Evolutionary conservation across 805 yeast species (phyloP).

Genomic region (Lipomyces yamanashiensis): DNA sequence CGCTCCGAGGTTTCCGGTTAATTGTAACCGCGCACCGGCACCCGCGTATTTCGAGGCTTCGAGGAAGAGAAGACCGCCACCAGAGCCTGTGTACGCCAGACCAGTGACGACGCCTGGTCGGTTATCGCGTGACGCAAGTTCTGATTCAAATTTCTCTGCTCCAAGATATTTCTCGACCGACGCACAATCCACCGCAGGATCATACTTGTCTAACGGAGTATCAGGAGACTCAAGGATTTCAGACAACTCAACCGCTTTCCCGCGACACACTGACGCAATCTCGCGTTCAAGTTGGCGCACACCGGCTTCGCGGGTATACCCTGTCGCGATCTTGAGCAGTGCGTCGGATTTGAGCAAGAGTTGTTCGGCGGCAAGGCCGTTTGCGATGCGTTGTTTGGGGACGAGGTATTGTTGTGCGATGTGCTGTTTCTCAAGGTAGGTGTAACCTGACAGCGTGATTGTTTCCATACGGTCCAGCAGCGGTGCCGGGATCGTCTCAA

Average conservation of each 20-base stretch:
- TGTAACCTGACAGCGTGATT: slow-evolving; percentile 78
- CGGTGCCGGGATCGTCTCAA: slow-evolving; percentile 72
- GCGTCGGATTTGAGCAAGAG: slow-evolving; percentile 58
- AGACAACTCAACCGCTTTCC: slow-evolving; percentile 75
- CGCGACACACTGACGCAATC: slow-evolving; percentile 77
- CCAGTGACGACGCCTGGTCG: slow-evolving; percentile 86
- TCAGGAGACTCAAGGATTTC: slow-evolving; percentile 42
- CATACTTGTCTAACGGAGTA: slow-evolving; percentile 42
- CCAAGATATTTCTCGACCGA: slow-evolving; percentile 76
- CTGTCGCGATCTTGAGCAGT: slow-evolving; percentile 63
- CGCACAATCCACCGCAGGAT: slow-evolving; percentile 51
- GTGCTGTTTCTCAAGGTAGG: slow-evolving; percentile 71
- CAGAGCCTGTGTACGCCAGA: slow-evolving; percentile 82
- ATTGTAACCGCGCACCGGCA: slow-evolving; percentile 52
- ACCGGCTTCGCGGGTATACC: slow-evolving; percentile 84
- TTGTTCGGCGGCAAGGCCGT: slow-evolving; percentile 59
- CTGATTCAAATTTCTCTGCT: slow-evolving; percentile 55
- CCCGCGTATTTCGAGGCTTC: slow-evolving; percentile 73
- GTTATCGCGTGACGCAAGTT: slow-evolving; percentile 52
- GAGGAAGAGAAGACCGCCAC: slow-evolving; percentile 80
- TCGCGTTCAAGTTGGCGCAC: slow-evolving; percentile 78
- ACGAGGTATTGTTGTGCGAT: slow-evolving; percentile 71
- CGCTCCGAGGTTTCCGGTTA: slow-evolving; percentile 84
- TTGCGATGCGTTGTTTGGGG: slow-evolving; percentile 73
- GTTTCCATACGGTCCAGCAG: slow-evolving; percentile 83